Conservation (phyloP, 202 grass and related monocot species). For the Carex arenaria region DNA sequence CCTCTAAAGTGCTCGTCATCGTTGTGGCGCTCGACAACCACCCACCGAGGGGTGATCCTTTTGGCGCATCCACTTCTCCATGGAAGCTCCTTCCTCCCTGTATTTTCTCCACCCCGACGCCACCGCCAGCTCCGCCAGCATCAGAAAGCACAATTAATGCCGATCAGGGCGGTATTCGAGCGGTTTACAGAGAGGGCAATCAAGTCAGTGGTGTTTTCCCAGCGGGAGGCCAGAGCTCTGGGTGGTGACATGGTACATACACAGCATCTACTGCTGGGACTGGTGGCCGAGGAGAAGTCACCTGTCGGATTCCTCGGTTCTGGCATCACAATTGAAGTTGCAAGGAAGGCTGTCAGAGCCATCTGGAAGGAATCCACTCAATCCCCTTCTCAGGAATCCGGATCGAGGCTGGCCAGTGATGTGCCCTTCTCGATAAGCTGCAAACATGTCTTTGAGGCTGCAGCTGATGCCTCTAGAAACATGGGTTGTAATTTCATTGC, state of each 20-base stretch:
- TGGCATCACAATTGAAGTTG: conserved; percentile 72
- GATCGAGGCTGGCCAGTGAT: conserved; percentile 37
- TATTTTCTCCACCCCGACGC: not conserved
- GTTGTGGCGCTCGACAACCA: conserved; percentile 11
- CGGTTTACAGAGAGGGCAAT: conserved; percentile 84
- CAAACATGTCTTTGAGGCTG: conserved; percentile 69
- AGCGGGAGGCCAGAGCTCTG: conserved; percentile 65
- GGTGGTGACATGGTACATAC: conserved; percentile 55
- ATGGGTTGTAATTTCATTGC: conserved; percentile 79
- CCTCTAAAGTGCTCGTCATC: not conserved
- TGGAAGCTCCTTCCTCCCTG: not conserved
- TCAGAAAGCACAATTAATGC: not conserved
- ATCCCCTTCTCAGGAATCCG: not conserved
- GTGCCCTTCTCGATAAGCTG: conserved; percentile 53
- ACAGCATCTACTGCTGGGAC: conserved; percentile 80
- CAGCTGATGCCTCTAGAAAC: conserved; percentile 54
- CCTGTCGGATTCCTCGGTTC: conserved; percentile 59
- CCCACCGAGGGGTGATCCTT: conserved; percentile 26
- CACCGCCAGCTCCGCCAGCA: not conserved
- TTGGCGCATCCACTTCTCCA: conserved; percentile 30
- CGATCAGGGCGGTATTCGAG: conserved; percentile 62
- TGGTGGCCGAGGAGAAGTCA: conserved; percentile 72
- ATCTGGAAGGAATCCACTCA: conserved; percentile 25
- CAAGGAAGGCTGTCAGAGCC: conserved; percentile 49
- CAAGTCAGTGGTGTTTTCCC: conserved; percentile 70